Evolutionary conservation across 495 filamentous ascomycete genomes (phyloP).

Genomic region (Tetracladium setigerum): DNA sequence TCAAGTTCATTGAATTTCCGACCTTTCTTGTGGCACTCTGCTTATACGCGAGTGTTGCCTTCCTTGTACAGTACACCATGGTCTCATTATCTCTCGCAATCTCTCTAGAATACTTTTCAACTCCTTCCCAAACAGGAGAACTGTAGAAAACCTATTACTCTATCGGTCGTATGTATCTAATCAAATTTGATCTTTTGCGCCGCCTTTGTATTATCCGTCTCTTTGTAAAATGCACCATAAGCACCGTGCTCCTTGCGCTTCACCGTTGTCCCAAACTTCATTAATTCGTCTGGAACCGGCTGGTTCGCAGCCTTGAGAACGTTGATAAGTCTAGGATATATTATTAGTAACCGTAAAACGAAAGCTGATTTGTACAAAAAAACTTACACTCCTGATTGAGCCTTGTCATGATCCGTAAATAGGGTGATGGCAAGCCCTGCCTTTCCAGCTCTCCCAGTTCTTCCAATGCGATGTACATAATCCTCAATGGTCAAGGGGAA

Average conservation of each 20-base stretch:
- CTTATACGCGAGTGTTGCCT: too few species aligned
- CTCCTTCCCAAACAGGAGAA: neutral
- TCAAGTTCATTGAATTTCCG: too few species aligned
- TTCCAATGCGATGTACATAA: conserved; percentile 94
- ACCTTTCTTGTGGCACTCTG: too few species aligned
- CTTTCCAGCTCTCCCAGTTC: conserved; percentile 88
- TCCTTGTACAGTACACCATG: too few species aligned
- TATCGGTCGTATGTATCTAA: conserved; percentile 29
- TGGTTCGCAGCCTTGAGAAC: conserved; percentile 86
- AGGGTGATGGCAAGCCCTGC: conserved; percentile 85
- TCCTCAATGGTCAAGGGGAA: conserved; percentile 75
- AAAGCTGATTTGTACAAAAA: neutral
- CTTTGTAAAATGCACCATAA: conserved; percentile 91
- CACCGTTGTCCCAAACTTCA: conserved; percentile 96
- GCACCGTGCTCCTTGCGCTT: conserved; percentile 95
- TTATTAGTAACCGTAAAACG: neutral
- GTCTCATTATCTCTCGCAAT: too few species aligned
- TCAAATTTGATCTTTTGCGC: conserved; percentile 93
- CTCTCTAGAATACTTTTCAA: neutral
- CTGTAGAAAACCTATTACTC: conserved; percentile 1
- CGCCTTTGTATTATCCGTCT: conserved; percentile 66
- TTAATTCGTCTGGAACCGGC: conserved; percentile 73
- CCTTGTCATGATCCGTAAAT: conserved; percentile 92
- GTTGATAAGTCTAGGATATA: conserved; percentile 58
- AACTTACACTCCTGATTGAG: conserved; percentile 73